These are phyloP conservation scores for Lachancea cidri DNA, from an alignment of 805 yeast species.

Conservation along the genomic window DNA sequence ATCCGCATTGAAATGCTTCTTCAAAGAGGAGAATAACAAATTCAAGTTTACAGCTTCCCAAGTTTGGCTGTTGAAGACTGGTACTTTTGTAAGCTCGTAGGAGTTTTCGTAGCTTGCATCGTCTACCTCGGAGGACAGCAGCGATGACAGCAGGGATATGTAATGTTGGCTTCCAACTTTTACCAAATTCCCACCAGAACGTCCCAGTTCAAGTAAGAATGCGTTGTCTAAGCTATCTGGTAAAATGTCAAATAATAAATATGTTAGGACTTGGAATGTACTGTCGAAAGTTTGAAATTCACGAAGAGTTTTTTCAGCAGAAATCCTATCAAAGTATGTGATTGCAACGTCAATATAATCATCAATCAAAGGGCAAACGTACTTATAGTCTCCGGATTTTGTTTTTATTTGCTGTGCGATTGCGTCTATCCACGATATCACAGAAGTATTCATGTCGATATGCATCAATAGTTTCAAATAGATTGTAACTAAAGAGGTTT, in stretches of 20 bases:
- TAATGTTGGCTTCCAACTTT: constrained; percentile 10
- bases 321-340: constrained; percentile 31
- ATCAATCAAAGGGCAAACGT: constrained; percentile 32
- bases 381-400: constrained; percentile 20
- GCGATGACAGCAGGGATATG: constrained; percentile 23
- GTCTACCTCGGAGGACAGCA: constrained; percentile 19
- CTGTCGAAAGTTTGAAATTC: constrained; percentile 5
- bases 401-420: constrained; percentile 37
- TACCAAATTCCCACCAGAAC: constrained; percentile 12
- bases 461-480: constrained; percentile 43
- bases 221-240: constrained; percentile 11
- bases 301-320: neutral
- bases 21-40: constrained; percentile 13
- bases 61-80: constrained; percentile 22
- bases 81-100: constrained; percentile 16
- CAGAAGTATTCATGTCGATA: constrained; percentile 28
- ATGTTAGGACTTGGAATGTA: constrained; percentile 22
- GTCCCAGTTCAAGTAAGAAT: constrained; percentile 29
- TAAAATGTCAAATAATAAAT: constrained; percentile 20
- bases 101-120: constrained; percentile 21
- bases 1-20: constrained; percentile 16
- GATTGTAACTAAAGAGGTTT: constrained; percentile 46
- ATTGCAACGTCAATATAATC: constrained; percentile 37
- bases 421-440: constrained; percentile 29
- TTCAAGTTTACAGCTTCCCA: constrained; percentile 23